Conservation (phyloP, 768 basidiomycete species). For the Amanita brunnescens region DNA sequence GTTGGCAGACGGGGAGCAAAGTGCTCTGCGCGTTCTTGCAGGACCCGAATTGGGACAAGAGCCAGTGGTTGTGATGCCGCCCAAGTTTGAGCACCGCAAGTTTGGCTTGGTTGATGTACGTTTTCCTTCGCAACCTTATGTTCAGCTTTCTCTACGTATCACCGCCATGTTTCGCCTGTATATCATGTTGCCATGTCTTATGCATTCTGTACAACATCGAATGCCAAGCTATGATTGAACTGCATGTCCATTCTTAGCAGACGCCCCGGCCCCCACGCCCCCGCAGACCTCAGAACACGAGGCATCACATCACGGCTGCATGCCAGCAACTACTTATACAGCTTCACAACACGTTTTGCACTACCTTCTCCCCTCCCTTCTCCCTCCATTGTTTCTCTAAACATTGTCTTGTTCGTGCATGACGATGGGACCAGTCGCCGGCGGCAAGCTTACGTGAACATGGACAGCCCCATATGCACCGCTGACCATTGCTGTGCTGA, state of each 20-base stretch:
- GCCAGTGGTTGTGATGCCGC: constrained; percentile 56
- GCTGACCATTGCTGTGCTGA: neutral
- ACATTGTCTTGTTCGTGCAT: neutral
- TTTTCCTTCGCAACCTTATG: neutral
- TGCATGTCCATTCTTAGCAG: too few relatives aligned
- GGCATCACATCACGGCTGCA: neutral
- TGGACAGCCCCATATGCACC: neutral
- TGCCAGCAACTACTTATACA: neutral
- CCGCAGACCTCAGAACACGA: neutral
- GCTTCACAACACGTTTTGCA: neutral
- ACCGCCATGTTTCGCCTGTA: neutral
- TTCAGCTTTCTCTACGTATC: neutral
- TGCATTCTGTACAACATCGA: neutral
- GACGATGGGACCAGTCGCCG: neutral
- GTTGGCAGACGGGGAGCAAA: constrained; percentile 80
- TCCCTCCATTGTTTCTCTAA: neutral
- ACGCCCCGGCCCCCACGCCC: neutral
- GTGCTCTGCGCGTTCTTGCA: constrained; percentile 94
- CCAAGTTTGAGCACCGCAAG: too few relatives aligned
- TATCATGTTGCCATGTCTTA: neutral
- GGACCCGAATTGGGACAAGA: constrained; percentile 86
- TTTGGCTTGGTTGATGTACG: neutral
- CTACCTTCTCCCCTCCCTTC: neutral
- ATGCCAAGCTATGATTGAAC: too few relatives aligned
- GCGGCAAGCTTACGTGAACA: neutral